Percentiles rank a stretch among this genome's conserved stretches.
Evolutionary conservation across 345 rosid species (phyloP).

Genomic region (Rhodamnia rubescens): DNA sequence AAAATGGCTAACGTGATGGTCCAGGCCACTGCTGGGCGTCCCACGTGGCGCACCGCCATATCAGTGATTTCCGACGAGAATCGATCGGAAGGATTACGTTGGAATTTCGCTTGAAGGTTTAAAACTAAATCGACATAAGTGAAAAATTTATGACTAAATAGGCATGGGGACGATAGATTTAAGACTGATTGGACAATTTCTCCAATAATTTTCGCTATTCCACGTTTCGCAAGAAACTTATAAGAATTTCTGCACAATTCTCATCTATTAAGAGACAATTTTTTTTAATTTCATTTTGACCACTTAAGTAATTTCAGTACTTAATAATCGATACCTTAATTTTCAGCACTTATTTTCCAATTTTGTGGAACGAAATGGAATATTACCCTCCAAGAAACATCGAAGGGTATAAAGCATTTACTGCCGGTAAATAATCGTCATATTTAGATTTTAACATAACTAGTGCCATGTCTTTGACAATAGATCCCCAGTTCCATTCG

Average conservation of each 20-base stretch:
- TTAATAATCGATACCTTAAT: not conserved
- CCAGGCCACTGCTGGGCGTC: too few relatives aligned
- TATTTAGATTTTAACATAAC: not conserved
- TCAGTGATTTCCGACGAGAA: too few relatives aligned
- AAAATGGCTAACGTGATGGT: too few relatives aligned
- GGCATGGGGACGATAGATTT: too few relatives aligned
- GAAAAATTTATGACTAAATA: too few relatives aligned
- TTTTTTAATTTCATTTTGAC: not conserved
- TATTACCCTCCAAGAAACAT: not conserved
- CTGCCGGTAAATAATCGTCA: not conserved
- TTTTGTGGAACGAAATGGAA: not conserved
- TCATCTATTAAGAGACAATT: not conserved
- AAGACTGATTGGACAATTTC: not conserved
- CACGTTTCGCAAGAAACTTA: not conserved
- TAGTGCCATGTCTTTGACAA: not conserved
- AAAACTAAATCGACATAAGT: too few relatives aligned
- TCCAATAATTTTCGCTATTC: not conserved
- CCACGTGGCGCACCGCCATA: too few relatives aligned
- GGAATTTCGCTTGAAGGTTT: too few relatives aligned
- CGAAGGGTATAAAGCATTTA: not conserved
- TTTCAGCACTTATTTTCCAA: not conserved
- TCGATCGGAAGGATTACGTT: too few relatives aligned
- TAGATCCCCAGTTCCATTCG: not conserved
- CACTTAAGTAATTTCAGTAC: not conserved
- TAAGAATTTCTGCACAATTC: not conserved